Evolutionary conservation across 768 basidiomycete species (phyloP).

Genomic region (Boletus tomentosulus): DNA sequence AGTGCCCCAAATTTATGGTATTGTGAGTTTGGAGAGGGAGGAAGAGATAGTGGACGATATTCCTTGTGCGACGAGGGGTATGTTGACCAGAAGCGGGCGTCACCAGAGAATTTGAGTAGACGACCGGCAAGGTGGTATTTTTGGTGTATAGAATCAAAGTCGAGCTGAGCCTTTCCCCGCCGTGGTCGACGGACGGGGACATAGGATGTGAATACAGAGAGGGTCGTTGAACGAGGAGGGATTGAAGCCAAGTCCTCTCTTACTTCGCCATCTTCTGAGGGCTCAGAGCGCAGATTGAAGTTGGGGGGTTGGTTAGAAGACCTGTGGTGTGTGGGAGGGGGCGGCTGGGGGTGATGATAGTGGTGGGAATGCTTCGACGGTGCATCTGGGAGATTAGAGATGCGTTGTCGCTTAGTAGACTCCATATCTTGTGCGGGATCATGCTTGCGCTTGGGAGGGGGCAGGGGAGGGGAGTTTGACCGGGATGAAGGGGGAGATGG

Average conservation of each 20-base stretch:
- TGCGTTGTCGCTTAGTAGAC: constrained; percentile 32
- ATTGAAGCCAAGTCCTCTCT: constrained; percentile 34
- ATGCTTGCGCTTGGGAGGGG: constrained; percentile 38
- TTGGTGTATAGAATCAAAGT: constrained; percentile 61
- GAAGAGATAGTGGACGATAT: constrained; percentile 57
- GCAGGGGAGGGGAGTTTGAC: constrained; percentile 37
- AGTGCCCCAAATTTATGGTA: constrained; percentile 75
- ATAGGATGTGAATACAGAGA: constrained; percentile 30
- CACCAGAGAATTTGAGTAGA: constrained; percentile 79
- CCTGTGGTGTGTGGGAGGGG: constrained; percentile 16
- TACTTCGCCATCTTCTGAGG: constrained; percentile 45
- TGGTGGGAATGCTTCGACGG: constrained; percentile 28
- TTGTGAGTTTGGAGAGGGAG: constrained; percentile 59
- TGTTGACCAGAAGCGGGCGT: constrained; percentile 73
- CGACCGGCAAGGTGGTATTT: constrained; percentile 69
- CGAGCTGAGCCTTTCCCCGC: constrained; percentile 47
- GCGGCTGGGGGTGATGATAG: constrained; percentile 26
- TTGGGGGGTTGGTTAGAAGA: constrained; percentile 19
- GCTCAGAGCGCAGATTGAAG: constrained; percentile 36
- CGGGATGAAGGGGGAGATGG: constrained; percentile 45
- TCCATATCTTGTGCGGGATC: constrained; percentile 24
- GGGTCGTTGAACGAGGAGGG: constrained; percentile 22
- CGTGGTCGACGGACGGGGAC: constrained; percentile 67
- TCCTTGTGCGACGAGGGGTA: constrained; percentile 62
- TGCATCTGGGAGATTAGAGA: constrained; percentile 19